Evolutionary conservation across 1,284 basidiomycete genomes (phyloP).

Genomic region (Apiotrichum laibachii): DNA sequence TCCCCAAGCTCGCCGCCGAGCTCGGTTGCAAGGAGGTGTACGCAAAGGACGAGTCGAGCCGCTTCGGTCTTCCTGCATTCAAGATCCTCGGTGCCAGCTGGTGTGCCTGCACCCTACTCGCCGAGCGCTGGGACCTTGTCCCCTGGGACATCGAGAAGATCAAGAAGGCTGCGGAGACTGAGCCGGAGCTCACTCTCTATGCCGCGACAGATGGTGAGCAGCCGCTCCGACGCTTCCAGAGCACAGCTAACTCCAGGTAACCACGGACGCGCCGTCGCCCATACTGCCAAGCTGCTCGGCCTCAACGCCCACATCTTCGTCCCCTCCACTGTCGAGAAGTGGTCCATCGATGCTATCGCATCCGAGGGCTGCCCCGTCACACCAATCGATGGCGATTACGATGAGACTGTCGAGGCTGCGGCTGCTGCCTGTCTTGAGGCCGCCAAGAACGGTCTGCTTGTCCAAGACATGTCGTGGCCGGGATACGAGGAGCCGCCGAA

Average conservation of each 20-base stretch:
- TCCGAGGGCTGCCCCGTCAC: slow-evolving; percentile 15
- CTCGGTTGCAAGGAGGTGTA: slow-evolving; percentile 16
- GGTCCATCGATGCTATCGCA: slow-evolving; percentile 16
- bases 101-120: slow-evolving; percentile 12
- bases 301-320: slow-evolving; percentile 15
- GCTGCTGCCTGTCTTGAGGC: background rate
- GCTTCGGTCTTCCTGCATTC: slow-evolving; percentile 23
- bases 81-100: slow-evolving; percentile 25
- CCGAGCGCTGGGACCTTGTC: slow-evolving; percentile 12
- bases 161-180: background rate
- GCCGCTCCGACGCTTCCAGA: background rate
- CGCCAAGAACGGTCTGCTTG: slow-evolving; percentile 5
- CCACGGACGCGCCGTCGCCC: slow-evolving; percentile 21
- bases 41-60: slow-evolving; percentile 22
- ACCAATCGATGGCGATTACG: slow-evolving; percentile 14
- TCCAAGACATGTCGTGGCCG: slow-evolving; percentile 21
- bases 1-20: slow-evolving; percentile 11
- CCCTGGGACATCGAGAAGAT: slow-evolving; percentile 17
- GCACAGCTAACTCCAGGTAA: slow-evolving; percentile 14
- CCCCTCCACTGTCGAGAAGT: slow-evolving; percentile 17
- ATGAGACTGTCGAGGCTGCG: slow-evolving; percentile 12
- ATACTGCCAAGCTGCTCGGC: slow-evolving; percentile 13
- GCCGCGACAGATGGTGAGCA: slow-evolving; percentile 21
- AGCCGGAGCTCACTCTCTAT: slow-evolving; percentile 11
- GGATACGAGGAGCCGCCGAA: slow-evolving; percentile 14